Evolutionary conservation across 23 red algal genomes (phyloP).

Genomic region (Agarophyton chilense): DNA sequence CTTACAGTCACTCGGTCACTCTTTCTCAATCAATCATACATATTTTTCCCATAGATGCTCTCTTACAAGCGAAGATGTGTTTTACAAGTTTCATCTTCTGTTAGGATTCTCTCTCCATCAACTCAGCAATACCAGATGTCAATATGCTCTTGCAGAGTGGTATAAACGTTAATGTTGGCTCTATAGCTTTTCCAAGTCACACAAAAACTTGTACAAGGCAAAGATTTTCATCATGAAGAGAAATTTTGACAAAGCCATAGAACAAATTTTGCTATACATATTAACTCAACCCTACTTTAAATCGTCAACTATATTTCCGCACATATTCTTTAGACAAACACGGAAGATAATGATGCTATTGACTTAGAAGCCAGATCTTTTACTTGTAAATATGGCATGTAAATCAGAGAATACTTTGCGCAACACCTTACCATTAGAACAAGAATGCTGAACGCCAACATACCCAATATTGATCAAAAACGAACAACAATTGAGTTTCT

Average conservation of each 20-base stretch:
- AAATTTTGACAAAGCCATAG: not conserved
- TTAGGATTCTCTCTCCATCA: not conserved
- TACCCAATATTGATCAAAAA: not conserved
- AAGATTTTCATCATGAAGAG: not conserved
- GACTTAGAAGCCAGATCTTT: not conserved
- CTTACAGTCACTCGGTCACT: conserved; percentile 6
- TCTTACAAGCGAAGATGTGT: not conserved
- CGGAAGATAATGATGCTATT: not conserved
- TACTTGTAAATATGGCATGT: not conserved
- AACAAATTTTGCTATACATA: not conserved
- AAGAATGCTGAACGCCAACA: not conserved
- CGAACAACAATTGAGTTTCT: not conserved
- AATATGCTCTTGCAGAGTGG: not conserved
- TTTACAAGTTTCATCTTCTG: not conserved
- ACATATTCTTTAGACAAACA: not conserved
- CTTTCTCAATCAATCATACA: not conserved
- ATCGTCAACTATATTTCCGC: not conserved
- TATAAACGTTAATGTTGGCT: not conserved
- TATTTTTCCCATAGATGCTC: not conserved
- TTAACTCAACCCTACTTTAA: not conserved
- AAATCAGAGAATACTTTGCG: not conserved
- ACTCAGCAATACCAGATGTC: not conserved
- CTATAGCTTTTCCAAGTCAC: not conserved
- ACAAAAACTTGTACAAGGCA: not conserved
- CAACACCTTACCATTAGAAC: not conserved